Base-by-base conservation (phyloP, 305 asterid genomes). In the Solanum hybrid region DNA sequence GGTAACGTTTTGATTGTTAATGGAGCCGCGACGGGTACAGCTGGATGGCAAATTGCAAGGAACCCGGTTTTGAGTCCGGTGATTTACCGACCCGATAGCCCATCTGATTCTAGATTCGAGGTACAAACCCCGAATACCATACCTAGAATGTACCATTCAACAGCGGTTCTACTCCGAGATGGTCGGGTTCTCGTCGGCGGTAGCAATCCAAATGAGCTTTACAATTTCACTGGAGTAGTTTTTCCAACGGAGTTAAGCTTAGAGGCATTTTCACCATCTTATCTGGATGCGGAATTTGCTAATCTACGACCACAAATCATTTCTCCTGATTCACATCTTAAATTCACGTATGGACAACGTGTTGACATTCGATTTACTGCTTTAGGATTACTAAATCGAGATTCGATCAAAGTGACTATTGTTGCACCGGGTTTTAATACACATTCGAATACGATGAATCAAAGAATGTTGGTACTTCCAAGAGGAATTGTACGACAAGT, bases 361-460 rank as follows among this genome's bases (percentile, higher is more conserved):
- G 38, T 93, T 37, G 0, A 42, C 2, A 27, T 95, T 11, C 92
- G 77, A 22, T 95, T 94, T 86, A 29, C 78, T 2, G 71, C 90
- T 14, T 85, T 87, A 0, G 97, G 97, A 0, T n/a, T 17, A 27
- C 26, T 94, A 13, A 80, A 91, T 2, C 19, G n/a, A 1, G 35
- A 88, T 85, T 85, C 89, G 71, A 82, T 96, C 8, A 73, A 10
- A 90, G 95, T 95, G 0, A 92, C 95, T 6, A 90, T 95, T 93
- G 60, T 95, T 14, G 90, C 97, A 10, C 98, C 98, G 1, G 45
- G 98, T 0, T 95, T 95, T 79, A 76, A 86, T 0, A 95, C 98
- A 24, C 98, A 96, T 86, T 93, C 98, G 0, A 94, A 94, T 71
- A 91, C 97, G 5, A 95, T 94, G 98, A 96, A 92, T 19, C 98